A percentile compares a stretch with the other conserved stretches of the same genome.
These are phyloP conservation scores for Globisporangium nunn DNA, from an alignment of 352 stramenopile species.

Conservation along the genomic window DNA sequence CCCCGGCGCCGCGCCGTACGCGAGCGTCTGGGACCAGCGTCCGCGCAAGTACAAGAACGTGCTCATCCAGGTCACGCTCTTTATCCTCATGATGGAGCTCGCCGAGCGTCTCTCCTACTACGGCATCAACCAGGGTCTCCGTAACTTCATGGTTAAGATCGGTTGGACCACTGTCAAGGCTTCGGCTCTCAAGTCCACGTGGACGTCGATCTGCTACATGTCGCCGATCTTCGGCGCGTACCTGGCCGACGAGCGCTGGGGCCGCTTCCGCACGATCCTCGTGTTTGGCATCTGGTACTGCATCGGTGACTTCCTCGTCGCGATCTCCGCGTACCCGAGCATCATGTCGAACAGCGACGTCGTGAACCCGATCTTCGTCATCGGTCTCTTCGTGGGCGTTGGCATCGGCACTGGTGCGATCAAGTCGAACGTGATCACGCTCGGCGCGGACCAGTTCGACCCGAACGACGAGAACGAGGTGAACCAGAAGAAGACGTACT, in stretches of 20 bases:
- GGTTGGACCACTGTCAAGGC: conserved; percentile 68
- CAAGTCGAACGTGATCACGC: conserved; percentile 84
- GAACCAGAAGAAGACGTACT: conserved; percentile 80
- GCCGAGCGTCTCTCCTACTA: conserved; percentile 82
- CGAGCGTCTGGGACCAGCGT: conserved; percentile 50
- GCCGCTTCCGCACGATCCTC: conserved; percentile 73
- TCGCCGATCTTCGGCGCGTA: conserved; percentile 78
- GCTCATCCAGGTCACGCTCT: conserved; percentile 74
- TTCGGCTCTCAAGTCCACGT: conserved; percentile 85
- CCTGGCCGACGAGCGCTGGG: conserved; percentile 82
- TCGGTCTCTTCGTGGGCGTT: conserved; percentile 69
- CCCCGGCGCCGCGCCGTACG: conserved; percentile 2
- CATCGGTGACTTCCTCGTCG: conserved; percentile 56
- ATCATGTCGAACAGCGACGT: conserved; percentile 36
- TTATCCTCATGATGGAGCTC: conserved; percentile 85
- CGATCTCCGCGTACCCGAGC: conserved; percentile 52
- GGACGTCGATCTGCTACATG: conserved; percentile 86
- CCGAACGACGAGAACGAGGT: conserved; percentile 75
- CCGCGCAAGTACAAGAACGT: conserved; percentile 76
- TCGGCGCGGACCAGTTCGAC: conserved; percentile 85
- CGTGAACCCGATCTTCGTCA: conserved; percentile 59
- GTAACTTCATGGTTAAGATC: conserved; percentile 79
- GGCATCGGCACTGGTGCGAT: conserved; percentile 77
- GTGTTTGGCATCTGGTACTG: conserved; percentile 81
- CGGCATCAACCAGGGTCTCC: conserved; percentile 82